Evolutionary conservation across 768 basidiomycete genomes (phyloP).

Genomic region (Boletus sp.): DNA sequence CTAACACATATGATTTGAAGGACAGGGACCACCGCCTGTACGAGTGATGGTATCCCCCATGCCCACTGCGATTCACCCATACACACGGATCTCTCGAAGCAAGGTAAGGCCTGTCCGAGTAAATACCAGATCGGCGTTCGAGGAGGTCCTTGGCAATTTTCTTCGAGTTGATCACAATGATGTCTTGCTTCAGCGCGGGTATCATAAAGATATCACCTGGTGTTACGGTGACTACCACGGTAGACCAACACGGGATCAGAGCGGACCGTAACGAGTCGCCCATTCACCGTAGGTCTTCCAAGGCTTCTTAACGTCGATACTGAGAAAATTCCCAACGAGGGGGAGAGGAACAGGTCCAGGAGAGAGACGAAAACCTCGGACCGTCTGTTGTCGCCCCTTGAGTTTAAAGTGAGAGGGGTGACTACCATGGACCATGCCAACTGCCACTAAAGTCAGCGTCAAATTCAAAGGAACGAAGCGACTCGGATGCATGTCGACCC

Average conservation of each 20-base stretch:
- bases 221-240: not conserved
- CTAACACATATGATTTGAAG: too few species aligned
- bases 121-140: slow-evolving; percentile 25
- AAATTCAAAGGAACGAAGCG: not conserved
- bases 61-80: too few species aligned
- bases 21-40: too few species aligned
- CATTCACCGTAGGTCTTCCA: slow-evolving; percentile 22
- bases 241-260: not conserved
- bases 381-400: not conserved
- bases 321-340: slow-evolving; percentile 17
- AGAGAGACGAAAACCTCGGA: slow-evolving; percentile 5
- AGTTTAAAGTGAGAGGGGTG: not conserved
- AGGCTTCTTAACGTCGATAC: slow-evolving; percentile 18
- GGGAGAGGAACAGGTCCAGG: slow-evolving; percentile 24
- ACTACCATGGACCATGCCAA: not conserved
- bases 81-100: slow-evolving; percentile 19
- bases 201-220: slow-evolving; percentile 22
- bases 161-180: slow-evolving; percentile 25
- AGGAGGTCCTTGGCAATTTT: slow-evolving; percentile 29
- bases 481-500: not conserved
- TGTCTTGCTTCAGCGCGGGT: slow-evolving; percentile 19
- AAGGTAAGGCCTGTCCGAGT: slow-evolving; percentile 27
- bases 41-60: too few species aligned
- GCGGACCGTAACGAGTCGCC: slow-evolving; percentile 17
- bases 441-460: not conserved